Percentiles rank a stretch among this genome's conserved stretches.
Evolutionary conservation across 768 basidiomycete species (phyloP).

Genomic region (Tylopilus subfusipes): DNA sequence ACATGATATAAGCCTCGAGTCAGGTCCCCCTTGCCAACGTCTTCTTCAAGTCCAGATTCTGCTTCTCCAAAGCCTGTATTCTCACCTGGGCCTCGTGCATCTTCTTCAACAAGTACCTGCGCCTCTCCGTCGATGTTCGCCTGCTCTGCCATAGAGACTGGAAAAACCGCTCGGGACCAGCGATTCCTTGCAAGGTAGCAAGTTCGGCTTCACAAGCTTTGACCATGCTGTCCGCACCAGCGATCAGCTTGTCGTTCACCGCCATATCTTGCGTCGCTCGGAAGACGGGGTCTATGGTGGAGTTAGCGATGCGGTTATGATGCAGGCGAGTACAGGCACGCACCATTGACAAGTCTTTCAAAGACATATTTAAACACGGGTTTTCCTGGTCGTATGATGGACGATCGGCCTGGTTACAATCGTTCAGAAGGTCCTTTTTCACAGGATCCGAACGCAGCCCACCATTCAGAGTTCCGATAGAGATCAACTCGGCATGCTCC

Average conservation of each 20-base stretch:
- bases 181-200: constrained; percentile 59
- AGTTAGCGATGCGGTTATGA: background rate
- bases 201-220: constrained; percentile 76
- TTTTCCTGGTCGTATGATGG: constrained; percentile 82
- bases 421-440: background rate
- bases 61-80: constrained; percentile 64
- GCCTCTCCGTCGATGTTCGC: constrained; percentile 54
- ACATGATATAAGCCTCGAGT: too few species aligned
- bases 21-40: constrained; percentile 42
- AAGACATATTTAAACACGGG: constrained; percentile 89
- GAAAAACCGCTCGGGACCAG: constrained; percentile 44
- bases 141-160: constrained; percentile 42
- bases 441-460: background rate
- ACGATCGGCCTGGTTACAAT: constrained; percentile 64
- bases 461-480: constrained; percentile 76
- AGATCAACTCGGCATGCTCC: constrained; percentile 87
- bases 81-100: constrained; percentile 68
- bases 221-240: constrained; percentile 59
- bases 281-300: constrained; percentile 65
- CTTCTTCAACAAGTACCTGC: constrained; percentile 67
- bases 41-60: constrained; percentile 66
- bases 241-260: constrained; percentile 67
- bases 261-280: constrained; percentile 77
- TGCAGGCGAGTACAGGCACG: constrained; percentile 6
- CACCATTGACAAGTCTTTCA: constrained; percentile 74